Evolutionary conservation across 2,329 filamentous ascomycete species (phyloP), one percentile per base, ranked within the genome.

Genomic region (Xylariales sp.): DNA sequence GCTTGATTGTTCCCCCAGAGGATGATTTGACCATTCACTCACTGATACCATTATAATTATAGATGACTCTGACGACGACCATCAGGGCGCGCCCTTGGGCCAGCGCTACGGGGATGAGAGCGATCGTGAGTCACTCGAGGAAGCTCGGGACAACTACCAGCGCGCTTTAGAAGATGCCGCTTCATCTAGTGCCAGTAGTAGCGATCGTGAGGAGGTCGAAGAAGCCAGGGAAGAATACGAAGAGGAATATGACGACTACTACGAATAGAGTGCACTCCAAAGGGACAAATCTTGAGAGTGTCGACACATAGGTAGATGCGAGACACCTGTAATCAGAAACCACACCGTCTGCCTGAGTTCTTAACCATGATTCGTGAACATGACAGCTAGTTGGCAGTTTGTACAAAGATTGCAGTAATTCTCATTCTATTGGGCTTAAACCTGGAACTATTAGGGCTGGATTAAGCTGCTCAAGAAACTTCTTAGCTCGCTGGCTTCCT

Each of bases 191-290:
- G 52, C 43, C 39, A 64, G 53, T 49, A 68, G 57, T 47, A 69
- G 61, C 41, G 65, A 65, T 40, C 60, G 57, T 3, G 53, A 70
- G 48, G 62, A 63, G 37, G 53, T 70, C 13, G 62, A 66, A 33
- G 69, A 74, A 50, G 70, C 69, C 5, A 63, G 71, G 40, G 59
- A 70, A 44, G 68, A 68, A 50, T 73, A 74, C 39, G 57, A 70
- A 33, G 70, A 74, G 44, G 69, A 70, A 43, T 63, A 65, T 33
- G 63, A 65, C 40, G 63, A 67, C 4, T 66, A 67, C 37, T 60
- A 56, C 7, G 40, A 44, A 2, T 46, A 52, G 14, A n/a, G n/a
- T n/a, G n/a, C n/a, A n/a, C n/a, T n/a, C n/a, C n/a, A n/a, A n/a
- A n/a, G n/a, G n/a, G n/a, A n/a, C n/a, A n/a, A n/a, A n/a, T n/a